Conservation (phyloP, 768 basidiomycete species). For the Serendipita indica region DNA sequence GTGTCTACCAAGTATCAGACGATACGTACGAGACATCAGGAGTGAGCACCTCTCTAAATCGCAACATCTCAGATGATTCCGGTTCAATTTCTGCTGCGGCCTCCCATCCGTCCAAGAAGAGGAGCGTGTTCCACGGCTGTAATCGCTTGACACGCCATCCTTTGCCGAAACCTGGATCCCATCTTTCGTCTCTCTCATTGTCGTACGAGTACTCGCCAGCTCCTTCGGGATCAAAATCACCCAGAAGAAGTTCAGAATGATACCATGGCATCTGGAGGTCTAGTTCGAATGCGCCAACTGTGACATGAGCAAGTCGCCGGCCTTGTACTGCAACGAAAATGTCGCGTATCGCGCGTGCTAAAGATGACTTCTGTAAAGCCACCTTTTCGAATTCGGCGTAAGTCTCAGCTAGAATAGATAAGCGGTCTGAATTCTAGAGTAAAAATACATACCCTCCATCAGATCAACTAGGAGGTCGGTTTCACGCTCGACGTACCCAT, state of each 20-base stretch:
- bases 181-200: conserved; percentile 38
- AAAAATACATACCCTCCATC: conserved; percentile 61
- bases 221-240: conserved; percentile 28
- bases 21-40: conserved; percentile 59
- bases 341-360: conserved; percentile 64
- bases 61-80: conserved; percentile 39
- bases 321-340: conserved; percentile 69
- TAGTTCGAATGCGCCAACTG: conserved; percentile 62
- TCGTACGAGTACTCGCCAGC: conserved; percentile 43
- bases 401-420: background rate
- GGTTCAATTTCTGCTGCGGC: conserved; percentile 27
- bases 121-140: conserved; percentile 81
- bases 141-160: conserved; percentile 64
- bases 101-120: conserved; percentile 50
- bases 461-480: conserved; percentile 54
- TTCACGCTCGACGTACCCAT: conserved; percentile 73
- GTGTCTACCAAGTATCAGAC: background rate
- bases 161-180: conserved; percentile 53
- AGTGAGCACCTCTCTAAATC: conserved; percentile 20
- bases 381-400: conserved; percentile 19
- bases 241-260: conserved; percentile 49
- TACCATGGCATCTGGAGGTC: conserved; percentile 79
- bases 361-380: conserved; percentile 48
- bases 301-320: conserved; percentile 61
- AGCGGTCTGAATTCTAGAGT: background rate